Base-by-base conservation (phyloP, 2,329 filamentous ascomycete genomes). In the Thelonectria discophora region DNA sequence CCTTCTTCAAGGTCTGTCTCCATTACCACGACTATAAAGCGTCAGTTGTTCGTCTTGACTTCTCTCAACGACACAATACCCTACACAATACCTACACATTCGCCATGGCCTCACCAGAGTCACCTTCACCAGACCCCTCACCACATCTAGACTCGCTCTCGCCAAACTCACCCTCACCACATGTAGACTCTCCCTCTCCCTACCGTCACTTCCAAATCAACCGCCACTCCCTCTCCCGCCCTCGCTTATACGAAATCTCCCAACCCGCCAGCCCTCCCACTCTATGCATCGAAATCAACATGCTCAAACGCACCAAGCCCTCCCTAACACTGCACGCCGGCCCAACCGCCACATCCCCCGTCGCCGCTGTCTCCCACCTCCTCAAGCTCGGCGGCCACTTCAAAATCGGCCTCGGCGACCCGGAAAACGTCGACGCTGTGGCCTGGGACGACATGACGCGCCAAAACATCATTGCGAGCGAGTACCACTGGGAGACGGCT, bases 361-460 rank as follows among this genome's bases (percentile, higher is more conserved):
- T 63, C 40, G 20, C 61, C 1, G 63, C 61, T 27, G 54, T 64
- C 27, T 65, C 54, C 51, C 61, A 69, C 20, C 24, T 57, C 45
- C 63, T 69, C 20, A 49, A 60, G 10, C 48, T 65, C 39, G 56
- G 55, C 5, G 58, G 57, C 7, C 47, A 64, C 47, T 62, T 60
- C 47, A 67, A 67, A 52, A 49, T 69, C 32, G 66, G 65, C n/a
- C 55, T 67, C 34, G 66, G 66, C 42, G 61, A 61, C 49, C 65
- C 65, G 4, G 17, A 50, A 5, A 34, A 47, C 9, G 47, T 46
- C 2, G 55, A 56, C 10, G 6, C 55, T 5, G 43, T 65, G n/a
- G 11, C 48, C 13, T 69, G 66, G 66, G 66, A 69, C 55, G 66
- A 69, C 49, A 61, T 68, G 47, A 55, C 58, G n/a, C 52, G 49